Percentiles rank a stretch among this genome's conserved stretches.
Conservation (phyloP, 1,139 yeast genomes). For the Protomyces inouyei region DNA sequence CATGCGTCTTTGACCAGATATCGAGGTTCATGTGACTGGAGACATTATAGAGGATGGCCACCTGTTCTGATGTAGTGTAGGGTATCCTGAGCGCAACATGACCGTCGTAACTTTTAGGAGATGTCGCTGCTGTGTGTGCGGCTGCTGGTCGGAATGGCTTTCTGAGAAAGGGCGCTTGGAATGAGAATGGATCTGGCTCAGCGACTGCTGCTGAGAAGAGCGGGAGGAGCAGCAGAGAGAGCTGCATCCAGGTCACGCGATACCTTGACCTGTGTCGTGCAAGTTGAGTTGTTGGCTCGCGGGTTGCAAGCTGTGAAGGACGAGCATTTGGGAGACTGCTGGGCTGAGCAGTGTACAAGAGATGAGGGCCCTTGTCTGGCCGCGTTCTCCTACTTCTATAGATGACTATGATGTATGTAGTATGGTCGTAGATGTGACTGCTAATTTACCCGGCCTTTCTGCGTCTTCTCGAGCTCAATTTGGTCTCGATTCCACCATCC, state of each 20-base stretch:
- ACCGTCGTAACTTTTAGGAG: constrained; percentile 42
- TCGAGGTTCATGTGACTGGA: constrained; percentile 39
- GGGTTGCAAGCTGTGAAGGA: too few relatives aligned
- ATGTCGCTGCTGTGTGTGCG: background rate
- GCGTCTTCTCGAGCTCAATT: too few relatives aligned
- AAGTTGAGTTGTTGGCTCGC: background rate
- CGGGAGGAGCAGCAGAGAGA: background rate
- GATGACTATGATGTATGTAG: too few relatives aligned
- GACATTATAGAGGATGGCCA: constrained; percentile 35
- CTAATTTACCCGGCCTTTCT: too few relatives aligned
- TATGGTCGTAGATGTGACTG: too few relatives aligned
- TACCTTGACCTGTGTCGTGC: background rate
- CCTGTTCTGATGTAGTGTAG: constrained; percentile 36
- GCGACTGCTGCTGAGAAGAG: background rate
- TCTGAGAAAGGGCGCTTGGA: background rate
- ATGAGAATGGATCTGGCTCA: background rate
- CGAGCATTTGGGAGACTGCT: background rate
- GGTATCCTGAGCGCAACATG: constrained; percentile 51
- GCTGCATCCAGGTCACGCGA: constrained; percentile 10
- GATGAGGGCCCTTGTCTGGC: too few relatives aligned
- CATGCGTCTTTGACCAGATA: constrained; percentile 40
- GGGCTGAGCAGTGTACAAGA: background rate
- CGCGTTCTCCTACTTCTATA: too few relatives aligned
- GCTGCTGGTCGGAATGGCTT: background rate
- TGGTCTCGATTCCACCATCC: too few relatives aligned